Evolutionary conservation across 2,329 filamentous ascomycete genomes (phyloP).

Genomic region (Ceratocystis lukuohia): DNA sequence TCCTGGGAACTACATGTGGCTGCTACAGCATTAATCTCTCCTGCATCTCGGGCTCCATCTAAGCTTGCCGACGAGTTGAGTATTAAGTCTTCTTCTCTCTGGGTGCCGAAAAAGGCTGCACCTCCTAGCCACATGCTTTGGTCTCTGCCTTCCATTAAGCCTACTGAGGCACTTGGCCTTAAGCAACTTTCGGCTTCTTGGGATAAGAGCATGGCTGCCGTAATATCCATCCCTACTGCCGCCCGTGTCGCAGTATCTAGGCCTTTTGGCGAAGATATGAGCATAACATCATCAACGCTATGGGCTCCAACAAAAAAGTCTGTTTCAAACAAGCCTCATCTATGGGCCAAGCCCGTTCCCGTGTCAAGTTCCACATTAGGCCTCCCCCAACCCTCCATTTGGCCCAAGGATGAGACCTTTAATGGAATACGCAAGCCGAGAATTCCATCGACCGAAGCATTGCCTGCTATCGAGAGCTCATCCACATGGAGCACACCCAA

Average conservation of each 20-base stretch:
- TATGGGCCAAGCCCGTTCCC: slow-evolving; percentile 3
- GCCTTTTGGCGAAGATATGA: slow-evolving; percentile 7
- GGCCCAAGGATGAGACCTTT: slow-evolving; percentile 17
- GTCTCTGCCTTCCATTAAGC: slow-evolving; percentile 1
- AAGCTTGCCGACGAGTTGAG: slow-evolving; percentile 3
- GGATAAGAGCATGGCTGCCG: slow-evolving; percentile 12
- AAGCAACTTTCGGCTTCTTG: slow-evolving; percentile 18
- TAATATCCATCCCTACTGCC: background rate
- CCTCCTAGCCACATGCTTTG: slow-evolving; percentile 3
- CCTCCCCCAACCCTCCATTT: slow-evolving; percentile 28
- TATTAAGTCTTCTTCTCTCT: slow-evolving; percentile 23
- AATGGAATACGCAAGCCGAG: slow-evolving; percentile 9
- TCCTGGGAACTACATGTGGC: background rate
- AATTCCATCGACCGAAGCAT: slow-evolving; percentile 4
- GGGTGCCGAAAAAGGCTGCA: slow-evolving; percentile 9
- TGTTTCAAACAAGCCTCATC: slow-evolving; percentile 5
- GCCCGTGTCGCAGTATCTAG: background rate
- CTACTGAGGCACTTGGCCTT: slow-evolving; percentile 8
- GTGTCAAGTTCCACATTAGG: slow-evolving; percentile 12
- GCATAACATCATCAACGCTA: slow-evolving; percentile 10
- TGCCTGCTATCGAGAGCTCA: slow-evolving; percentile 3
- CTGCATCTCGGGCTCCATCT: background rate
- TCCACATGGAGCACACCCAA: background rate
- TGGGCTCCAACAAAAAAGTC: slow-evolving; percentile 10
- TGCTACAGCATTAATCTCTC: background rate